Evolutionary conservation across 2,329 filamentous ascomycete genomes (phyloP).

Genomic region (Pyricularia sp.): DNA sequence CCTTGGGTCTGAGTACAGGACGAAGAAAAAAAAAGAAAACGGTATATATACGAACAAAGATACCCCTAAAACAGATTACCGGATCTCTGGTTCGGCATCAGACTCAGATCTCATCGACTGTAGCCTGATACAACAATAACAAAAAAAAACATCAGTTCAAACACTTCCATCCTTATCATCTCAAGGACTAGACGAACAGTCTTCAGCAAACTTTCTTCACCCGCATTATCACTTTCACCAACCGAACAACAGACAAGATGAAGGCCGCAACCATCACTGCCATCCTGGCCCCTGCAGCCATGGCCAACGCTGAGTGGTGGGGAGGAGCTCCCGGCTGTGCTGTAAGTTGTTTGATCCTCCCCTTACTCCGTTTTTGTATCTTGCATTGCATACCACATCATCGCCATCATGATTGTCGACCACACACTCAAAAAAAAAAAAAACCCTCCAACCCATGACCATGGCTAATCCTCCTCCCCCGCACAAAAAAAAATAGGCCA

Average conservation of each 20-base stretch:
- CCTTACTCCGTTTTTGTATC: no score
- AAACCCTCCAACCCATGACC: background rate
- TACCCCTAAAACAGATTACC: background rate
- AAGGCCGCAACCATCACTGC: slow-evolving; percentile 16
- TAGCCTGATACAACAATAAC: background rate
- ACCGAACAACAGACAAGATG: slow-evolving; percentile 13
- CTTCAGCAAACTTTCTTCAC: background rate
- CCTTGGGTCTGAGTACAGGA: background rate
- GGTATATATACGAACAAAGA: background rate
- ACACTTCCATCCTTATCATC: background rate
- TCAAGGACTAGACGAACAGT: background rate
- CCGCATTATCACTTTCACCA: background rate
- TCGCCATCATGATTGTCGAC: background rate
- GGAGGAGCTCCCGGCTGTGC: slow-evolving; percentile 27
- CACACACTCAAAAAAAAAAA: background rate
- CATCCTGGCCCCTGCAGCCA: slow-evolving; percentile 14
- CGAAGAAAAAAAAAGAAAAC: background rate
- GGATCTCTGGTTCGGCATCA: slow-evolving; percentile 2
- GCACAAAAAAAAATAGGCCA: slow-evolving; percentile 18
- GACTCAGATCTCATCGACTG: background rate
- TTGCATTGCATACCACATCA: background rate
- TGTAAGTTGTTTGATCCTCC: slow-evolving; percentile 18
- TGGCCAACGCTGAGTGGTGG: slow-evolving; percentile 23
- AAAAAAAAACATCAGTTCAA: background rate
- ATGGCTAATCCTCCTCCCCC: background rate